A percentile compares a stretch with the other conserved stretches of the same genome.
These are phyloP conservation scores for Zygoascus ofunaensis DNA, from an alignment of 805 yeast species.

Conservation along the genomic window DNA sequence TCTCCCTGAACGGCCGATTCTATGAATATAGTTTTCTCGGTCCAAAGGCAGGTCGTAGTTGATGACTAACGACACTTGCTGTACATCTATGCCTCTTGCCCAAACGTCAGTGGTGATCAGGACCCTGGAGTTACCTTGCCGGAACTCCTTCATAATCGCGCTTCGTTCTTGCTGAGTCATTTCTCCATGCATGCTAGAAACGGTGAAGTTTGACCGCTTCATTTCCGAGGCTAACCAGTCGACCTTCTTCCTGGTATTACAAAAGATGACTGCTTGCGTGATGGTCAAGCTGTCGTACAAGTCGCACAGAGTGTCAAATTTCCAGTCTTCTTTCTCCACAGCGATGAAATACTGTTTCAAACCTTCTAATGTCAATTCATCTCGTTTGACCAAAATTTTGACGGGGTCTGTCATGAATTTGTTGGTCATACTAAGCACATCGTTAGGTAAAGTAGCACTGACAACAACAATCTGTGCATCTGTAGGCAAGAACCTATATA, in stretches of 20 bases:
- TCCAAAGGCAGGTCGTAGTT: conserved; percentile 88
- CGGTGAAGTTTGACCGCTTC: conserved; percentile 75
- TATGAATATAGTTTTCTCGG: conserved; percentile 90
- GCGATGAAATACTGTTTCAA: conserved; percentile 86
- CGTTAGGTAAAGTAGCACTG: conserved; percentile 90
- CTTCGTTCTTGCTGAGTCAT: conserved; percentile 93
- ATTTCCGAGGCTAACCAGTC: conserved; percentile 76
- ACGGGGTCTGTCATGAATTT: conserved; percentile 94
- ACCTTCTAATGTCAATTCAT: conserved; percentile 92
- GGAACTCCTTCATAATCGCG: conserved; percentile 88
- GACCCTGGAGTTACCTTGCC: conserved; percentile 89
- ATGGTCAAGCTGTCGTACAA: conserved; percentile 90
- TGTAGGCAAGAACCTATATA: conserved; percentile 79
- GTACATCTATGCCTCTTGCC: conserved; percentile 98
- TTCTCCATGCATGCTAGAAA: conserved; percentile 92
- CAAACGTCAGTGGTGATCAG: conserved; percentile 89
- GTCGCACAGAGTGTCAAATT: conserved; percentile 90
- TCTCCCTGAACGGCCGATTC: conserved; percentile 98
- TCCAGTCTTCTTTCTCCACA: conserved; percentile 89
- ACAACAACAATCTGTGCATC: conserved; percentile 90
- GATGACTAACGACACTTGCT: conserved; percentile 90
- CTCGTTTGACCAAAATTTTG: conserved; percentile 87
- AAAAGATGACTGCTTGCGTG: conserved; percentile 95
- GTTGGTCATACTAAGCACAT: conserved; percentile 81
- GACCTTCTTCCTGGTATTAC: conserved; percentile 91